These are phyloP conservation scores for Zanthoxylum bungeanum DNA, from an alignment of 345 rosid species.

Conservation along the genomic window DNA sequence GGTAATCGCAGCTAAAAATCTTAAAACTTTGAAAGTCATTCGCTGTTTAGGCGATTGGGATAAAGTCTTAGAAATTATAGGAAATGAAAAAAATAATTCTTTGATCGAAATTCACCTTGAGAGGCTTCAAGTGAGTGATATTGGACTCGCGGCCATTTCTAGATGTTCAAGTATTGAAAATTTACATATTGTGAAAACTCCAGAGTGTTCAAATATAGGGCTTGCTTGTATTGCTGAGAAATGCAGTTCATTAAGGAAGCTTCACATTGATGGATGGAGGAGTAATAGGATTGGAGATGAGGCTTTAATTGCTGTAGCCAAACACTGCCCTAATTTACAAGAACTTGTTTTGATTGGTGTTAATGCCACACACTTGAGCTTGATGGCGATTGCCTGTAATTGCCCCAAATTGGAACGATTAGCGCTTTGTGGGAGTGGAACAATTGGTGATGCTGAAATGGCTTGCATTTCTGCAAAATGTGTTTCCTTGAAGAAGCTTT, in stretches of 20 bases:
- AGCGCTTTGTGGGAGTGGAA: slow-evolving; percentile 71
- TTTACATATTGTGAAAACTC: slow-evolving; percentile 71
- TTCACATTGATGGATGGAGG: slow-evolving; percentile 88
- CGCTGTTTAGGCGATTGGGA: slow-evolving; percentile 90
- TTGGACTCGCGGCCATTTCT: slow-evolving; percentile 52
- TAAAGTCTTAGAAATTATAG: slow-evolving; percentile 46
- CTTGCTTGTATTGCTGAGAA: slow-evolving; percentile 57
- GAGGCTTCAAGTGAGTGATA: slow-evolving; percentile 74
- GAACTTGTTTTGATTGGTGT: slow-evolving; percentile 86
- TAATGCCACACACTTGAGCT: slow-evolving; percentile 54
- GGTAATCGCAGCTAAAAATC: slow-evolving; percentile 40
- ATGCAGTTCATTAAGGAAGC: slow-evolving; percentile 70
- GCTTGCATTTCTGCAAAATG: slow-evolving; percentile 72
- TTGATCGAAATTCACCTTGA: slow-evolving; percentile 68
- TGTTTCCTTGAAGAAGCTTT: slow-evolving; percentile 61
- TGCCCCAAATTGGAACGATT: slow-evolving; percentile 67
- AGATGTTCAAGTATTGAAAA: slow-evolving; percentile 60
- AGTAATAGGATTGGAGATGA: slow-evolving; percentile 82
- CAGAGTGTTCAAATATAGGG: slow-evolving; percentile 74
- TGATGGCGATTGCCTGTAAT: slow-evolving; percentile 47
- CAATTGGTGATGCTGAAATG: slow-evolving; percentile 67
- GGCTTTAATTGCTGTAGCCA: slow-evolving; percentile 70
- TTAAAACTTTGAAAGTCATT: slow-evolving; percentile 64
- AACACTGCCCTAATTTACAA: slow-evolving; percentile 57
- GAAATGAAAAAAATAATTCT: slow-evolving; percentile 21